Evolutionary conservation across 2,329 filamentous ascomycete genomes (phyloP), one percentile per base, ranked within the genome.

Genomic region (Ceratocystis colombiana): DNA sequence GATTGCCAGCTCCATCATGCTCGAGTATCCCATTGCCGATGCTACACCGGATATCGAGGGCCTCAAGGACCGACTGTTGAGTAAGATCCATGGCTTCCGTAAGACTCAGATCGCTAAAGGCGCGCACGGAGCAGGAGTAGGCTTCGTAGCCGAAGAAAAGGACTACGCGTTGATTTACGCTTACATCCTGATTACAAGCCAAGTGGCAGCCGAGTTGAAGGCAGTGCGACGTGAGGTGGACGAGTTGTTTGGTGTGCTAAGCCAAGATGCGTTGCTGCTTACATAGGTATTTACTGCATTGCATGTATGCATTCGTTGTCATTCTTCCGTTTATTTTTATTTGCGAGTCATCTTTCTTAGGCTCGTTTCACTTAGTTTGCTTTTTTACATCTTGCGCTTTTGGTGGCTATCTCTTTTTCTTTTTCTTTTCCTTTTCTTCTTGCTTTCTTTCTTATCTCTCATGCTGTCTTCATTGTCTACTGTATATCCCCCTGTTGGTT

Each of bases 131-230:
- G 62, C 48, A 12, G 68, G 73, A 44, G 71, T 74, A 53, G 70
- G 75, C 37, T 73, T 78, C 15, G 72, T 74, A 17, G 79, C 85
- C 1, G 86, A 85, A 69, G 88, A 92, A 73, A 83, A 84, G 69
- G 94, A 99, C 73, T 97, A 94, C 74, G 91, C 93, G 69, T 78
- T 97, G 70, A 76, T 97, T 55, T 99, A 97, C 76, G 92, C 93
- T 20, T 99, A 96, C 77, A 90, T 84, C 2, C 77, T 88, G 57
- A 84, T 88, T 61, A 87, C 85, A 6, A 81, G 83, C 55, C 84
- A 87, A 74, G 80, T 88, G 25, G 84, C 84, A 1, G 83, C 84
- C 65, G 85, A 88, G 74, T 75, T 88, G 57, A 79, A 80, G 72
- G 79, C 79, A 53, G 82, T 87, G 28, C 80, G 83, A 70, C 77